Base-by-base conservation (phyloP, 768 basidiomycete species). In the Collybia nuda region DNA sequence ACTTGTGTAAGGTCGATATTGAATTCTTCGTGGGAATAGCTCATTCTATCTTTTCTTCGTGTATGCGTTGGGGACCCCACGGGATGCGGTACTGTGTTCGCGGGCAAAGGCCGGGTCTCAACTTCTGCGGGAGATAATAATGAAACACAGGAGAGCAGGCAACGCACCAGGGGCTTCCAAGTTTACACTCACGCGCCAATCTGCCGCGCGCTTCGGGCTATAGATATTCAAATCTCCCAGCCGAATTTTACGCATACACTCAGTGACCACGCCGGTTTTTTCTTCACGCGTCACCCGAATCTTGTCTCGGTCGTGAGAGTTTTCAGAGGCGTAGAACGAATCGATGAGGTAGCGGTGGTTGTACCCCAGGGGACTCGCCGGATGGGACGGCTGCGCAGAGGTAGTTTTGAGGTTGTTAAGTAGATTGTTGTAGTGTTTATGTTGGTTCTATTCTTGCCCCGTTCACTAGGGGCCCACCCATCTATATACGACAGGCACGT, bases 1-100 rank as follows among this genome's bases (percentile, higher is more conserved):
- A 98, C 96, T 68, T 95, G 93, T 1, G 97, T 98, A 43, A 99
- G 78, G 71, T 99, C 97, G 55, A 99, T 86, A 56, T 76, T 79
- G 64, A 93, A 95, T 56, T 96, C 86, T 67, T 98, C 94, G 67
- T 99, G 97, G 3, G 85, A 72, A 67, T 99, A 99, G 61, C 90
- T 89, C 65, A 98, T 77, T 40, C 97, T 79, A 69, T 99, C 92
- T 71, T 97, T 99, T 71, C 79, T 76, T 51, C 90, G 79, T 26
- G 81, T 78, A 56, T 80, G 71, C 7, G 78, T 75, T 1, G 86
- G 66, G 6, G 79, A 64, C 11, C 89, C 90, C 39, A 84, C 58
- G 0, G 89, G 90, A 57, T 84, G 86, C 2, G 75, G 57, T n/a
- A 82, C 90, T 91, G 35, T 26, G 9, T 2, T 23, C 26, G 23